These are phyloP conservation scores for Colletotrichum shisoi DNA, from an alignment of 2,329 filamentous ascomycete species.

Conservation along the genomic window DNA sequence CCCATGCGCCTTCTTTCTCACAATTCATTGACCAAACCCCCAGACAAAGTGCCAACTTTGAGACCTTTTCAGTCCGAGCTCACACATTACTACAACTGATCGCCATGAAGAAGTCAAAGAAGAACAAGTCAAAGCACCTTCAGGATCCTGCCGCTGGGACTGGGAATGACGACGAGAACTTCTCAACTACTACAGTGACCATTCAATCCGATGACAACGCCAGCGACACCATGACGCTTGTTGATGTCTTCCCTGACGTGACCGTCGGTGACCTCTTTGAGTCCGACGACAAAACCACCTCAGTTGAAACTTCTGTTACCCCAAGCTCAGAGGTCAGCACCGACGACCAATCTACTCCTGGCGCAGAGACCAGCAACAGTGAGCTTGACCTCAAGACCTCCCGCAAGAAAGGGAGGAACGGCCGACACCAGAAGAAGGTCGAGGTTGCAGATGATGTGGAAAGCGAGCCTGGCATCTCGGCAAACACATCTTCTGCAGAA, in stretches of 20 bases:
- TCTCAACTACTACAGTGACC: constrained; percentile 14
- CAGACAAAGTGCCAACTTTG: neutral
- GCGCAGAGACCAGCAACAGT: constrained; percentile 1
- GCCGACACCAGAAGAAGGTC: neutral
- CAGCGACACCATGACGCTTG: constrained; percentile 25
- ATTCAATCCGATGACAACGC: constrained; percentile 20
- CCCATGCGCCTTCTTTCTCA: neutral
- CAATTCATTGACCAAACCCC: neutral
- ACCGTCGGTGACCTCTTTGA: neutral
- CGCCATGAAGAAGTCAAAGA: constrained; percentile 24
- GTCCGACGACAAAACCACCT: constrained; percentile 7
- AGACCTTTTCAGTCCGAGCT: neutral
- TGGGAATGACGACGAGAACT: constrained; percentile 6
- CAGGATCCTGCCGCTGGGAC: neutral
- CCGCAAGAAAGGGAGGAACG: neutral
- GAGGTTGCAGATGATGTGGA: neutral
- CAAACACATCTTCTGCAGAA: constrained; percentile 14
- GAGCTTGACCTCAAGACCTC: constrained; percentile 7
- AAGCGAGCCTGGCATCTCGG: constrained; percentile 2
- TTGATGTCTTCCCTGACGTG: constrained; percentile 17
- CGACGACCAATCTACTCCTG: neutral
- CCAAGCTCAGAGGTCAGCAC: constrained; percentile 25
- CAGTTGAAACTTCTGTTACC: constrained; percentile 20
- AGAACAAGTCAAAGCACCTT: neutral
- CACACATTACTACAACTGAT: neutral